phyloP scores from a whole-genome alignment of 352 stramenopile species.

The Pythium grandisporangium region DNA sequence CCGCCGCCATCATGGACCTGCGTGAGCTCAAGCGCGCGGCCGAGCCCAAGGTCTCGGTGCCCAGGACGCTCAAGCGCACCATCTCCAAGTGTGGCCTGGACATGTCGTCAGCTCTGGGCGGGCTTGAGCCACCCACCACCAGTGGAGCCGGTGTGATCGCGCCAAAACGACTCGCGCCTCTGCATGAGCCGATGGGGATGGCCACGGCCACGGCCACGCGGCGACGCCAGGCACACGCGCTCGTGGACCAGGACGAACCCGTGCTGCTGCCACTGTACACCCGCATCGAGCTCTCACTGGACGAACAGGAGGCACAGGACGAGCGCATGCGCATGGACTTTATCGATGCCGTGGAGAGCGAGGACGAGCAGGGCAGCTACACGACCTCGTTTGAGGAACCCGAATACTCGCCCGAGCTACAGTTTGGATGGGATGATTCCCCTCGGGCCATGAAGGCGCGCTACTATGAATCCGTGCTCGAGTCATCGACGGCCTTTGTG shows the following conservation, averaged over 20 bases:
- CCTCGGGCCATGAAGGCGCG: slow-evolving; percentile 15
- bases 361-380: slow-evolving; percentile 20
- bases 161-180: slow-evolving; percentile 34
- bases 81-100: slow-evolving; percentile 74
- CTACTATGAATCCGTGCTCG: slow-evolving; percentile 28
- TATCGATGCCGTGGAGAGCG: slow-evolving; percentile 9
- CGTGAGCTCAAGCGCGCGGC: slow-evolving; percentile 1
- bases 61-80: slow-evolving; percentile 48
- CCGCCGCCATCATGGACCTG: too few species aligned
- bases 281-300: too few species aligned
- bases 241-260: slow-evolving; percentile 17
- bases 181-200: slow-evolving; percentile 1
- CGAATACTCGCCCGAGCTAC: slow-evolving; percentile 15
- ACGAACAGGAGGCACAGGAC: too few species aligned
- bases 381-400: neutral
- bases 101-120: too few species aligned
- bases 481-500: slow-evolving; percentile 11
- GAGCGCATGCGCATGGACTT: slow-evolving; percentile 1
- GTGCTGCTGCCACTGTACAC: slow-evolving; percentile 48
- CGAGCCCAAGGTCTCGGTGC: neutral
- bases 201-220: too few species aligned
- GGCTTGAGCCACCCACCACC: slow-evolving; percentile 11
- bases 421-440: slow-evolving; percentile 20
- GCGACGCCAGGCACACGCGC: slow-evolving; percentile 3
- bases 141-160: slow-evolving; percentile 9